Conservation (phyloP, 306 rosid species). For the Fragaria ananassa region DNA sequence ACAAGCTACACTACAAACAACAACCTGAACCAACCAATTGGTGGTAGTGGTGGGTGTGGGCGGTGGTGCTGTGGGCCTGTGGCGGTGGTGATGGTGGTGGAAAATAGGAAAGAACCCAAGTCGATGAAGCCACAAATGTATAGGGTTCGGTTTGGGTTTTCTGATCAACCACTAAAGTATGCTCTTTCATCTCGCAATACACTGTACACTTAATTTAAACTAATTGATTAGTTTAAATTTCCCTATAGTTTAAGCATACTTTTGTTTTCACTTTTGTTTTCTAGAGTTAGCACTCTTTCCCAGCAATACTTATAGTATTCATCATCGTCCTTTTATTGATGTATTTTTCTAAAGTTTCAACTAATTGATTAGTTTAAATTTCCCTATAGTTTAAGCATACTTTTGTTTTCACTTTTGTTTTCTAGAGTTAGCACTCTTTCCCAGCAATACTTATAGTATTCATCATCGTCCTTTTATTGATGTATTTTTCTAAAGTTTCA, state of each 20-base stretch:
- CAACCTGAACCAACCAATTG: slow-evolving; percentile 28
- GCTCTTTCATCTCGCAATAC: slow-evolving; percentile 19
- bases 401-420: neutral
- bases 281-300: neutral
- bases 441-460: neutral
- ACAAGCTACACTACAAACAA: slow-evolving; percentile 43
- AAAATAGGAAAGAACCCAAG: slow-evolving; percentile 8
- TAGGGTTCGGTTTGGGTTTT: neutral
- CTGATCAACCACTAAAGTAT: slow-evolving; percentile 60
- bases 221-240: no score
- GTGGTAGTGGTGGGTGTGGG: slow-evolving; percentile 12
- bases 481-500: neutral
- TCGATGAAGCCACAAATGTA: slow-evolving; percentile 22
- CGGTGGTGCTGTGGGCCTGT: slow-evolving; percentile 4
- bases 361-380: no score
- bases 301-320: neutral
- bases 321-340: neutral
- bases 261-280: no score
- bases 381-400: neutral
- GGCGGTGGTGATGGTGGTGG: slow-evolving; percentile 20
- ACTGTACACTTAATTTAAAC: slow-evolving; percentile 8
- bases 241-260: neutral
- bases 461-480: neutral
- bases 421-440: neutral
- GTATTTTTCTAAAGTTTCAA: neutral